Percentiles rank a stretch among this genome's conserved stretches.
These are phyloP conservation scores for Diaporthe humulicola DNA, from an alignment of 2,329 filamentous ascomycete genomes.

Conservation along the genomic window DNA sequence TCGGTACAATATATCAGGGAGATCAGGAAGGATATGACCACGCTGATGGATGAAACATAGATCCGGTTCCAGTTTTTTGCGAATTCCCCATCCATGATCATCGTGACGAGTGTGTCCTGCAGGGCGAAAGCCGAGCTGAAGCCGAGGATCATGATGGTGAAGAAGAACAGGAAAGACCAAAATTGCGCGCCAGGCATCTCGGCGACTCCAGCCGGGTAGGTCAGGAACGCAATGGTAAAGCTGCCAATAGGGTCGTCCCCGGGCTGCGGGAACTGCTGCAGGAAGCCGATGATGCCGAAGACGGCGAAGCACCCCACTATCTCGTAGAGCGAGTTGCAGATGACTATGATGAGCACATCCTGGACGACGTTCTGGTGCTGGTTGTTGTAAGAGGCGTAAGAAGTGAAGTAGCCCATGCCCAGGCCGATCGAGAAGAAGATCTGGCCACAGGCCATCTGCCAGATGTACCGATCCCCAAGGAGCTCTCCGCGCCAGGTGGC, in stretches of 20 bases:
- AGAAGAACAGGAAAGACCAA: conserved; percentile 7
- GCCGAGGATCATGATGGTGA: background rate
- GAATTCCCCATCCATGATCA: conserved; percentile 13
- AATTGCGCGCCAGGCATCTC: conserved; percentile 5
- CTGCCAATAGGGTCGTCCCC: background rate
- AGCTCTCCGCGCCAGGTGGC: background rate
- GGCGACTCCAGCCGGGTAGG: background rate
- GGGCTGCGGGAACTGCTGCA: background rate
- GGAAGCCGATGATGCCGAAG: conserved; percentile 1
- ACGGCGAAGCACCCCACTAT: conserved; percentile 4
- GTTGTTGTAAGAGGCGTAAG: conserved; percentile 8
- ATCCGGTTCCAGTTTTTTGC: background rate
- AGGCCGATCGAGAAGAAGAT: conserved; percentile 12
- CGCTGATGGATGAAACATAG: background rate
- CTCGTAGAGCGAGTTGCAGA: conserved; percentile 20
- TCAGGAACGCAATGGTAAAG: background rate
- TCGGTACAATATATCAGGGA: background rate
- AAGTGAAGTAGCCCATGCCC: conserved; percentile 16
- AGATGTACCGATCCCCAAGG: background rate
- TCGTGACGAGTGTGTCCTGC: conserved; percentile 1
- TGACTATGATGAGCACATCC: background rate
- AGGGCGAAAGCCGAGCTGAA: conserved; percentile 12
- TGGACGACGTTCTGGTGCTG: conserved; percentile 16
- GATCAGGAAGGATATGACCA: background rate
- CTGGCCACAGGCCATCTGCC: conserved; percentile 7